Evolutionary conservation across 306 rosid species (phyloP), one percentile per base, ranked within the genome.

Genomic region (Dryas drummondii): DNA sequence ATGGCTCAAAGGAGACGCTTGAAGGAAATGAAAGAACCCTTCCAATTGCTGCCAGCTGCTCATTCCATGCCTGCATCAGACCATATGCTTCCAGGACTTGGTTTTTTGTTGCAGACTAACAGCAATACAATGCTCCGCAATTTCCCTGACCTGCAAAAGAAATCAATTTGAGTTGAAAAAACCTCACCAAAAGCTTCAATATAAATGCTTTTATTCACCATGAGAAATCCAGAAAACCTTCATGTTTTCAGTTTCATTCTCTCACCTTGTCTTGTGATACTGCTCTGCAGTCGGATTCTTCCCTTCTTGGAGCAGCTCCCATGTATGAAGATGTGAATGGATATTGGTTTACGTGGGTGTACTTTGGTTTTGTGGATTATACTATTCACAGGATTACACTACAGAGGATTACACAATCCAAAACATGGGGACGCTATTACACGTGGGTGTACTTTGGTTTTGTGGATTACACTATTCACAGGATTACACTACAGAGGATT

Each of bases 221-320:
- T 22, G 22, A 46, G 41, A 55, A 55, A 68, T 15, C 13, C 54
- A 80, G 81, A 63, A 56, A 76, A 44, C 47, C 13, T 55, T 65
- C 46, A 58, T 37, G 27, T 22, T 60, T 44, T 64, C 69, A 67
- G 63, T 74, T 60, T 64, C 48, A 70, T 70, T 66, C 69, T 72
- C 89, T 88, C 73, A 87, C 91, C 93, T 84, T 82, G 68, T 73
- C 49, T 52, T 63, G 17, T 19, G 54, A 66, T 66, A 51, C 70
- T 9, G 70, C 54, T 45, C 9, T 46, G 70, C 70, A 46, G 54
- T 66, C 15, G 70, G 70, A 45, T 65, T 65, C 70, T 65, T 65
- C 70, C 42, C 70, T 65, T 65, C 70, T 65, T 0, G 70, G 52
- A 65, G 70, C 70, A 65, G n/a, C 70, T 17, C 16, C 54, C 40